phyloP scores from a whole-genome alignment of 352 stramenopile species.

The Thalassiosira tumida region DNA sequence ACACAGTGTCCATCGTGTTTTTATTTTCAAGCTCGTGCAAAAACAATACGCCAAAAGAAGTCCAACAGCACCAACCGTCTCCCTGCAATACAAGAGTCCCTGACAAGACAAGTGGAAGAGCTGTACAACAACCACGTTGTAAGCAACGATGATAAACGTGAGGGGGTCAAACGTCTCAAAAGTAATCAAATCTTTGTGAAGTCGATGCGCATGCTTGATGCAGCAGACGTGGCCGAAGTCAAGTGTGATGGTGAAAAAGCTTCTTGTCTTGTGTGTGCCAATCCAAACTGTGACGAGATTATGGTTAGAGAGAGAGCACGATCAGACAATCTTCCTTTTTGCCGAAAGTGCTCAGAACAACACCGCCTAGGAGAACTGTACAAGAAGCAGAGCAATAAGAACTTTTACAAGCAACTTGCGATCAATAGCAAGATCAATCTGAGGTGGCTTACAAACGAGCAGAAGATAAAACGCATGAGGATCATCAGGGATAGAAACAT shows the following conservation, averaged over 20 bases:
- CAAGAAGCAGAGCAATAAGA: background rate
- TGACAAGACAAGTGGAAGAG: background rate
- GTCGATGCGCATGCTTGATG: background rate
- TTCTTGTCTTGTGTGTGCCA: background rate
- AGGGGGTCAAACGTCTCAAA: background rate
- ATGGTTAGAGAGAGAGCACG: background rate
- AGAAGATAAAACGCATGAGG: background rate
- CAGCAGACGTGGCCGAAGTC: slow-evolving; percentile 6
- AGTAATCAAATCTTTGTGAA: background rate
- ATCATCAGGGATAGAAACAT: too few species aligned
- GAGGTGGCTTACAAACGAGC: background rate
- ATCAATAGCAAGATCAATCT: background rate
- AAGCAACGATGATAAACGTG: background rate
- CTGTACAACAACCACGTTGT: background rate
- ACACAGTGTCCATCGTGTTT: too few species aligned
- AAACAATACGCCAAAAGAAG: too few species aligned
- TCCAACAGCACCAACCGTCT: too few species aligned
- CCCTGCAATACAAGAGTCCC: too few species aligned
- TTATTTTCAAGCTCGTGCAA: too few species aligned
- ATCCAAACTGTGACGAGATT: background rate
- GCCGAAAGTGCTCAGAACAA: background rate
- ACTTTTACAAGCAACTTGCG: background rate
- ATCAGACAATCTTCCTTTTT: background rate
- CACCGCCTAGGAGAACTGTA: background rate
- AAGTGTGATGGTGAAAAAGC: background rate